Conservation (phyloP, 192 early-diverging fungal species). For the Backusella circina region DNA sequence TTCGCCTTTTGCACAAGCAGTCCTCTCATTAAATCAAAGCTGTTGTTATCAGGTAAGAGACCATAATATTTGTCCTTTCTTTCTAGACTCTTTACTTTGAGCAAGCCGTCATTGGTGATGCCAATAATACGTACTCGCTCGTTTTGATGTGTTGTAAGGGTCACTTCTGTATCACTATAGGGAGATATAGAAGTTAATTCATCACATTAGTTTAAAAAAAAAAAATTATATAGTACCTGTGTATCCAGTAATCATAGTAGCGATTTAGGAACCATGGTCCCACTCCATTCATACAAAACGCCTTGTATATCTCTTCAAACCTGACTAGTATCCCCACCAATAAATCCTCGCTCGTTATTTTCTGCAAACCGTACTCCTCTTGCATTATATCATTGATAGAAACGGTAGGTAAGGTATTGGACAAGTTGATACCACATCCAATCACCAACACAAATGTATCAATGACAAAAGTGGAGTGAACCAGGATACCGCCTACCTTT, state of each 20-base stretch:
- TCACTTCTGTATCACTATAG: constrained; percentile 57
- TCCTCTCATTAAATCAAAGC: constrained; percentile 95
- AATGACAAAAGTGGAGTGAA: constrained; percentile 71
- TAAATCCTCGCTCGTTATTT: constrained; percentile 64
- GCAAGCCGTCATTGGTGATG: constrained; percentile 70
- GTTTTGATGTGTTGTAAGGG: constrained; percentile 53
- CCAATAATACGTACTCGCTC: constrained; percentile 69
- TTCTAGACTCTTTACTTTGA: constrained; percentile 62
- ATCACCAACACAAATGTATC: constrained; percentile 76
- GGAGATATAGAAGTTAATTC: constrained; percentile 55
- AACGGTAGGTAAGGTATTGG: constrained; percentile 80
- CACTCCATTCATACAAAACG: constrained; percentile 54
- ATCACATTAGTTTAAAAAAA: constrained; percentile 53
- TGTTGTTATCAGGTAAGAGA: constrained; percentile 96
- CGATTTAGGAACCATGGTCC: constrained; percentile 61
- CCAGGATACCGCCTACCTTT: constrained; percentile 84
- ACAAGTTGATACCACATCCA: constrained; percentile 89
- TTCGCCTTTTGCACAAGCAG: constrained; percentile 57
- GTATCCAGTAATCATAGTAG: constrained; percentile 90
- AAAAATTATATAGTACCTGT: constrained; percentile 42
- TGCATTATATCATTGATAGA: constrained; percentile 81
- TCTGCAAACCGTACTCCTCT: constrained; percentile 47
- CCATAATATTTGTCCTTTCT: constrained; percentile 55
- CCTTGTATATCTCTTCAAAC: constrained; percentile 74
- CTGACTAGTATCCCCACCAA: constrained; percentile 64